These are phyloP conservation scores for Aspergillus incahuasiensis DNA, from an alignment of 495 filamentous ascomycete species.

Conservation along the genomic window DNA sequence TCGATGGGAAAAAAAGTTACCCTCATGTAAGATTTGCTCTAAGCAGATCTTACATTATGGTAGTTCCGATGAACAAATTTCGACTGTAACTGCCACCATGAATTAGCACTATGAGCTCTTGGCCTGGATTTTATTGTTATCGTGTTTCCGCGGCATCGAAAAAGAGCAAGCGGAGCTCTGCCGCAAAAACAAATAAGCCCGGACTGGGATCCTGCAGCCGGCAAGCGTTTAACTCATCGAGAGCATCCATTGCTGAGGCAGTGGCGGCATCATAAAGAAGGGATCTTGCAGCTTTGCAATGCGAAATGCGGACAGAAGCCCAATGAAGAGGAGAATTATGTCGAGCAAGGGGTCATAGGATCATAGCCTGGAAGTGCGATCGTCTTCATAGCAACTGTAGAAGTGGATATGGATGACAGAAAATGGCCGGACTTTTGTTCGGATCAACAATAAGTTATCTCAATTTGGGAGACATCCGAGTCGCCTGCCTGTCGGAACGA, in stretches of 20 bases:
- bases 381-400: neutral
- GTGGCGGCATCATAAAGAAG: neutral
- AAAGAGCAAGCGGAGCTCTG: neutral
- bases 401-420: neutral
- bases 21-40: neutral
- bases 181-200: neutral
- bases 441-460: slow-evolving; percentile 1
- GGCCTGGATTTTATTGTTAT: neutral
- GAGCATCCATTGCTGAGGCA: neutral
- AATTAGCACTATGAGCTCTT: neutral
- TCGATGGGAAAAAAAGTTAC: neutral
- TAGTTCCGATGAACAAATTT: neutral
- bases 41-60: neutral
- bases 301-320: neutral
- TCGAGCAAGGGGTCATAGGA: slow-evolving; percentile 3
- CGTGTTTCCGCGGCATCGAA: neutral
- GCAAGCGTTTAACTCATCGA: neutral
- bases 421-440: neutral
- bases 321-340: neutral
- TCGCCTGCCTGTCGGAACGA: neutral
- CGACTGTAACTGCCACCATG: neutral
- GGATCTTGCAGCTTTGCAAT: slow-evolving; percentile 4
- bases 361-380: neutral
- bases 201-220: neutral
- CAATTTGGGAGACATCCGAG: neutral